phyloP scores from a whole-genome alignment of 2,329 filamentous ascomycete genomes.

The Hypoxylon sp. region DNA sequence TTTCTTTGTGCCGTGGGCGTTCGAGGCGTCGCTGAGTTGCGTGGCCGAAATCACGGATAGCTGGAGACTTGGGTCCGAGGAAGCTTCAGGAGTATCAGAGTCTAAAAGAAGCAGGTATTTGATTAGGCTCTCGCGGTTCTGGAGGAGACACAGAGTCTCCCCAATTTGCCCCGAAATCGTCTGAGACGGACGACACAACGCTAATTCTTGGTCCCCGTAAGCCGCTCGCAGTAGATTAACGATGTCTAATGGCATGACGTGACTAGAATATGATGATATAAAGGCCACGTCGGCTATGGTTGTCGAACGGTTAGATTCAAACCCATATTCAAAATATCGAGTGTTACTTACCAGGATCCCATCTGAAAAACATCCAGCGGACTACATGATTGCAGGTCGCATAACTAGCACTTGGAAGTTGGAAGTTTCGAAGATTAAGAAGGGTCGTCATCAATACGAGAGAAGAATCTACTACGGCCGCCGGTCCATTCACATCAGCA shows the following conservation, averaged over 20 bases:
- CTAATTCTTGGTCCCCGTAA: conserved; percentile 66
- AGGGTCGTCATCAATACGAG: conserved; percentile 79
- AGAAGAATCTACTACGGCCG: conserved; percentile 83
- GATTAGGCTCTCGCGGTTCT: conserved; percentile 61
- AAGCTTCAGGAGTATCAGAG: conserved; percentile 43
- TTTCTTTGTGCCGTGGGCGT: conserved; percentile 63
- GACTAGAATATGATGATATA: conserved; percentile 73
- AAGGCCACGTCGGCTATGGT: conserved; percentile 74
- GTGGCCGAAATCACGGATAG: conserved; percentile 19
- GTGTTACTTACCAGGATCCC: conserved; percentile 78
- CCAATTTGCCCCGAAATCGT: conserved; percentile 64
- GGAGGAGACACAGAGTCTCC: conserved; percentile 64
- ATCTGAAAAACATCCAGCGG: conserved; percentile 85
- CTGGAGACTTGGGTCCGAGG: conserved; percentile 17
- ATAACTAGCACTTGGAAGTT: conserved; percentile 77
- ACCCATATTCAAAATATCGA: background rate
- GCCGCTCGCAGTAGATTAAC: conserved; percentile 78
- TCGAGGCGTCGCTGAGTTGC: conserved; percentile 55
- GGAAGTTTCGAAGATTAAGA: conserved; percentile 74
- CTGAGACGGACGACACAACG: conserved; percentile 52
- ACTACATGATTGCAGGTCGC: conserved; percentile 79
- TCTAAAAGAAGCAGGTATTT: conserved; percentile 71
- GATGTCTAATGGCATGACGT: conserved; percentile 76
- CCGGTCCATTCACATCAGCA: conserved; percentile 86
- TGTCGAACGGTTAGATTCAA: conserved; percentile 40